Percentiles rank a stretch among this genome's conserved stretches.
Evolutionary conservation across 2,329 filamentous ascomycete species (phyloP).

Genomic region (Didymella segeticola): DNA sequence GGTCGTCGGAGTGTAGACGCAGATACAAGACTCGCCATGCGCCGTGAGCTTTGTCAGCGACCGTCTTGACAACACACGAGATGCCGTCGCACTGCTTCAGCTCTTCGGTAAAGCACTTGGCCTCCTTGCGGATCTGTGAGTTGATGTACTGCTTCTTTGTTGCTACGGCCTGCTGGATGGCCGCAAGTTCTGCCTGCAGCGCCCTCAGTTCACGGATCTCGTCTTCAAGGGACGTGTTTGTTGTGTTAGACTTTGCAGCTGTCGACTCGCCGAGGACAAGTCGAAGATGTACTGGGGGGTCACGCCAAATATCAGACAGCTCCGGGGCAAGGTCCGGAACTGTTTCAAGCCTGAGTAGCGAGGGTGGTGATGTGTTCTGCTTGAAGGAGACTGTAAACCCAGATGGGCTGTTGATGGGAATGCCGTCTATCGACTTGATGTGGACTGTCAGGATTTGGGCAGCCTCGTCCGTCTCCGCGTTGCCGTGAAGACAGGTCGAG

Average conservation of each 20-base stretch:
- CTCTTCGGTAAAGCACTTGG: conserved; percentile 46
- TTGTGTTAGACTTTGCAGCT: conserved; percentile 4
- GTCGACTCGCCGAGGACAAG: conserved; percentile 29
- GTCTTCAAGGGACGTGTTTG: conserved; percentile 39
- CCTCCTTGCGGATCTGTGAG: conserved; percentile 37
- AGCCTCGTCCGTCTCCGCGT: conserved; percentile 34
- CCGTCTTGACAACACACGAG: conserved; percentile 51
- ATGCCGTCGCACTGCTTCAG: conserved; percentile 53
- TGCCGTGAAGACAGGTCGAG: conserved; percentile 47
- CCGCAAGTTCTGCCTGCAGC: conserved; percentile 49
- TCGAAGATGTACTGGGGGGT: conserved; percentile 45
- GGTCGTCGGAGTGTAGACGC: conserved; percentile 33
- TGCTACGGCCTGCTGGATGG: conserved; percentile 48
- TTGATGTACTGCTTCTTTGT: conserved; percentile 46
- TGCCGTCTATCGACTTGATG: conserved; percentile 50
- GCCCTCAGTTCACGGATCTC: conserved; percentile 51
- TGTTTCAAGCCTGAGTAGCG: conserved; percentile 46
- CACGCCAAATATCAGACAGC: conserved; percentile 46
- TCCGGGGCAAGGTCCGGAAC: conserved; percentile 39
- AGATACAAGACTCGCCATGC: conserved; percentile 42
- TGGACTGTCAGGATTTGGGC: conserved; percentile 50
- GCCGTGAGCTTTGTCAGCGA: conserved; percentile 46
- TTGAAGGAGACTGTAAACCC: conserved; percentile 52
- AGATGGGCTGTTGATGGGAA: conserved; percentile 36
- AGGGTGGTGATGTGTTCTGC: conserved; percentile 44